Base-by-base conservation (phyloP, 2,329 filamentous ascomycete genomes). In the Trichophyton benhamiae region DNA sequence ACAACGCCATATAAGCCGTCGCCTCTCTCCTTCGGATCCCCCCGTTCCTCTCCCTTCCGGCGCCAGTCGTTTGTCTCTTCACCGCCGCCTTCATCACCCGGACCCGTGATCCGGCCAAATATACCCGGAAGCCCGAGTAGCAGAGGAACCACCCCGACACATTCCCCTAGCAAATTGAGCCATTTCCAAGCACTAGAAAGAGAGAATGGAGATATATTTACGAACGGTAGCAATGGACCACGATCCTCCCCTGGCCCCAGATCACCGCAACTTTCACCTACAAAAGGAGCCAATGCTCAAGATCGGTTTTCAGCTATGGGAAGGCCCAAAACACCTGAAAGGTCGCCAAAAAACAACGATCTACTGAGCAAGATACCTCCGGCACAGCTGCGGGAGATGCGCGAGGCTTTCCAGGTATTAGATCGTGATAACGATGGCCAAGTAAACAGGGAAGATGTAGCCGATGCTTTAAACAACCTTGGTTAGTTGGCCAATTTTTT, bases 351-450 rank as follows among this genome's bases (percentile, higher is more conserved):
- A 38, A 70, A 66, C 27, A 59, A 41, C 36, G 64, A 65, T 25
- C 55, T 58, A 11, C 53, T 66, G 33, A 57, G 62, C 36, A 64
- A 59, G 58, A 59, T 97, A 48, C 88, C 92, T 42, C 85, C 89
- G 1, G 80, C 88, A 2, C 89, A 96, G 68, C 84, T 96, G 41
- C 85, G 91, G 69, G 89, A 89, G 68, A 83, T 99, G 75, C 84
- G 94, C 63, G 92, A 97, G 71, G 90, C 88, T 0, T 99, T 97
- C 74, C 89, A 95, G 73, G 91, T 96, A 63, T 80, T 99, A 55
- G 94, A 97, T 73, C 83, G 89, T 63, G 87, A 94, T 74, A 91
- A 90, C 69, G 90, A 94, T 69, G 91, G 92, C 17, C 79, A 83
- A 58, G 86, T 99, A 64, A 88, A 87, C 66, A 82, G 87, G 63